Percentiles rank a stretch among this genome's conserved stretches.
Evolutionary conservation across 805 yeast species (phyloP).

Genomic region (Isabelozyma heimii): DNA sequence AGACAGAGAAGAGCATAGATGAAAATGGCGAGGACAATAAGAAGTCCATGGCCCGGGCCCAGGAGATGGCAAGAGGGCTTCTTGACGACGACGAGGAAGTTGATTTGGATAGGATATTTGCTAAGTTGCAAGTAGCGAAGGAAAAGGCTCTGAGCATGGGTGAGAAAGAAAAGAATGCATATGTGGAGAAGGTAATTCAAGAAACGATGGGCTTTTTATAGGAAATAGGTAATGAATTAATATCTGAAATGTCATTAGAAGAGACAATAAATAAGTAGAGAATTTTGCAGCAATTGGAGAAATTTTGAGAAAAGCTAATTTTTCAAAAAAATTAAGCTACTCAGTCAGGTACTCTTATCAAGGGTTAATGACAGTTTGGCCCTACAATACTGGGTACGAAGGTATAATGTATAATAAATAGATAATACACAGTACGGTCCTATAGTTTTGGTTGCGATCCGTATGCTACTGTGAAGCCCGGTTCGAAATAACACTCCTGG

Average conservation of each 20-base stretch:
- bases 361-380: neutral
- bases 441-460: slow-evolving; percentile 10
- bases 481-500: slow-evolving; percentile 70
- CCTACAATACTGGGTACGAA: neutral
- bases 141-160: slow-evolving; percentile 20
- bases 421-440: neutral
- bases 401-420: neutral
- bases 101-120: slow-evolving; percentile 29
- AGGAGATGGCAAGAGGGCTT: slow-evolving; percentile 26
- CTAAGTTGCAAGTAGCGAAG: slow-evolving; percentile 35
- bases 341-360: neutral
- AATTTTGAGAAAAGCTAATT: too few relatives aligned
- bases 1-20: too few relatives aligned
- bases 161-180: slow-evolving; percentile 24
- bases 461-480: slow-evolving; percentile 46
- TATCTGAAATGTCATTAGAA: too few relatives aligned
- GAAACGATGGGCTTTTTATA: slow-evolving; percentile 39
- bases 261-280: too few relatives aligned
- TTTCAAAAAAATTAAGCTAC: neutral
- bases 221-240: too few relatives aligned
- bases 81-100: slow-evolving; percentile 11
- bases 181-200: slow-evolving; percentile 33
- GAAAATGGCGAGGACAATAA: slow-evolving; percentile 16
- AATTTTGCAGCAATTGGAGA: too few relatives aligned
- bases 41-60: slow-evolving; percentile 9